A percentile compares a stretch with the other conserved stretches of the same genome.
Evolutionary conservation across 106 monocot genomes (phyloP).

Genomic region (Chionographis japonica): DNA sequence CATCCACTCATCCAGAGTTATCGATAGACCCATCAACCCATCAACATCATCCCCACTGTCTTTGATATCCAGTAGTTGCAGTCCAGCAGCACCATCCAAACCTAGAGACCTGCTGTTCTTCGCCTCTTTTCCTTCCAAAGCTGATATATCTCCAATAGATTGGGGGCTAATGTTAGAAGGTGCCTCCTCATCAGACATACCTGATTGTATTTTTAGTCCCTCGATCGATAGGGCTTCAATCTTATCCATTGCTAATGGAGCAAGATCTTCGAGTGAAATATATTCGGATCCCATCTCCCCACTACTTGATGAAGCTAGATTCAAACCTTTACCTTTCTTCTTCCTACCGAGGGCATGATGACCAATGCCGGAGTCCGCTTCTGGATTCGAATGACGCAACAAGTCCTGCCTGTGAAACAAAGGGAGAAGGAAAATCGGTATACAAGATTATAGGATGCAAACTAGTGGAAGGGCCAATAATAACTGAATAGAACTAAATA

Average conservation of each 20-base stretch:
- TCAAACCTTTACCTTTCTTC: constrained; percentile 26
- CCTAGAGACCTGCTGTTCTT: constrained; percentile 37
- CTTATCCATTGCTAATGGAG: constrained; percentile 95
- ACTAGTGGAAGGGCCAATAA: background rate
- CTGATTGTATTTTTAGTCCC: constrained; percentile 94
- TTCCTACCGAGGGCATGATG: constrained; percentile 14
- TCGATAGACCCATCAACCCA: constrained; percentile 86
- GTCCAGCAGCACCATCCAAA: constrained; percentile 73
- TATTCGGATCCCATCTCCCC: constrained; percentile 48
- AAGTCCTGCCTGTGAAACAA: constrained; percentile 29
- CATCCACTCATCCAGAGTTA: constrained; percentile 98
- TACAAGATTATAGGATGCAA: background rate
- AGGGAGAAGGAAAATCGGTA: background rate
- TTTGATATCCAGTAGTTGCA: constrained; percentile 81
- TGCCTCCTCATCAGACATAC: constrained; percentile 74
- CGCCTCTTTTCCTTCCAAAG: constrained; percentile 55
- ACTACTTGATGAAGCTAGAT: constrained; percentile 23
- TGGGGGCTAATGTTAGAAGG: constrained; percentile 64
- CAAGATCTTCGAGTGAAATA: constrained; percentile 93
- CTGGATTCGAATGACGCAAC: constrained; percentile 12
- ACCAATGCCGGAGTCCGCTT: constrained; percentile 5
- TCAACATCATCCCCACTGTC: constrained; percentile 62
- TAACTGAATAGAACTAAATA: background rate
- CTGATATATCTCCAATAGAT: constrained; percentile 61
- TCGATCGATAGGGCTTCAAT: constrained; percentile 94